Conservation (phyloP, 202 grass and related monocot genomes). For the Thinopyrum obtusiflorum region DNA sequence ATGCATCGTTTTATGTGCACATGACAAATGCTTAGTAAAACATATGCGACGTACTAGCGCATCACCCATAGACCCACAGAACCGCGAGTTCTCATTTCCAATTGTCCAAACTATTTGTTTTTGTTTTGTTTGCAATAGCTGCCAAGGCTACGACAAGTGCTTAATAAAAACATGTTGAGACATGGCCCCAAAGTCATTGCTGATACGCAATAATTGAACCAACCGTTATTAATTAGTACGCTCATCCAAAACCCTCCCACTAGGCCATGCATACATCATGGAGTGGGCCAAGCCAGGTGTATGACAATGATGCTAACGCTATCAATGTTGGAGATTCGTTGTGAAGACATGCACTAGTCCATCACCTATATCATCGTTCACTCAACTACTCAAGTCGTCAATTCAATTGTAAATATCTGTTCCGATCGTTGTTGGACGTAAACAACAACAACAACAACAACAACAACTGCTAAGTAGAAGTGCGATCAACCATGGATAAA, state of each 20-base stretch:
- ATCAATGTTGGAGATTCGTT: neutral
- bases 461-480: no score
- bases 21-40: no score
- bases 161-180: no score
- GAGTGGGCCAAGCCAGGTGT: neutral
- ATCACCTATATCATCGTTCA: neutral
- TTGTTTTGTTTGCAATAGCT: neutral
- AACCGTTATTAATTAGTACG: neutral
- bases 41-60: no score
- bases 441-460: no score
- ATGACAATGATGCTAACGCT: neutral
- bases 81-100: no score
- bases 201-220: neutral
- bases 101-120: no score
- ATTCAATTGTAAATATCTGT: no score
- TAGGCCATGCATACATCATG: neutral
- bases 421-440: no score
- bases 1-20: no score
- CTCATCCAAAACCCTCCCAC: neutral
- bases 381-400: neutral
- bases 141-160: neutral
- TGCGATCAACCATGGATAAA: no score
- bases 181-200: neutral
- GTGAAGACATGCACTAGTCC: neutral
- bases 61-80: no score